Evolutionary conservation across 2,329 filamentous ascomycete genomes (phyloP).

Genomic region (Beauveria varroae): DNA sequence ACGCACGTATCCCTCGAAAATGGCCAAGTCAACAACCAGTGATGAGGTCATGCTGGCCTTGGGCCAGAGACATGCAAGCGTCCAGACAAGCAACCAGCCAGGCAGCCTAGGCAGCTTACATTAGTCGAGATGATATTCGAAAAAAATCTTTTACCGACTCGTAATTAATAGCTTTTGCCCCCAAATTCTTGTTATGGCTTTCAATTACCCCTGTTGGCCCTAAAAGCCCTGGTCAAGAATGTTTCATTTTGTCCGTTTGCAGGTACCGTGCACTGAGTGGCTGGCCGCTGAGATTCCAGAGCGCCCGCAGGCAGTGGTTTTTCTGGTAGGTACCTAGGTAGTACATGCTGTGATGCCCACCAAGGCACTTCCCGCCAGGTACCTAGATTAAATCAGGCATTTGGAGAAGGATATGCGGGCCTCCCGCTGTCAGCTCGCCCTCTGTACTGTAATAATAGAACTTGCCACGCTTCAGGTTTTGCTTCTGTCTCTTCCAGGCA

Average conservation of each 20-base stretch:
- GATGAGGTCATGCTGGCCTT: slow-evolving; percentile 9
- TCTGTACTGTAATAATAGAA: slow-evolving; percentile 3
- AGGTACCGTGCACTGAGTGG: neutral
- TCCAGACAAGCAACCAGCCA: too few relatives aligned
- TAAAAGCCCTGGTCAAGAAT: too few relatives aligned
- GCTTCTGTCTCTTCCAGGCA: neutral
- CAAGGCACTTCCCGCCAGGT: neutral
- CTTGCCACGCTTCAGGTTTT: slow-evolving; percentile 8
- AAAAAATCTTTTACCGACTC: neutral
- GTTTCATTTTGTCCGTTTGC: too few relatives aligned
- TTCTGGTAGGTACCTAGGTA: too few relatives aligned
- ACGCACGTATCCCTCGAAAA: neutral
- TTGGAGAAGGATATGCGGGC: neutral
- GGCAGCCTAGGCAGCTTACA: too few relatives aligned
- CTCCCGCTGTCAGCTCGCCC: slow-evolving; percentile 1
- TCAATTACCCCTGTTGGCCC: neutral
- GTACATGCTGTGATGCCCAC: too few relatives aligned
- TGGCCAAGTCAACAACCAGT: slow-evolving; percentile 1
- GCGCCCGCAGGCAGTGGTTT: neutral
- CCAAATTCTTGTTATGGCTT: neutral
- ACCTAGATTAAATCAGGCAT: neutral
- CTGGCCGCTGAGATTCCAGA: neutral
- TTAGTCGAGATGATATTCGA: too few relatives aligned
- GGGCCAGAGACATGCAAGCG: neutral
- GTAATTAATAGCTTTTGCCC: neutral